Base-by-base conservation (phyloP, 306 rosid species). In the Benincasa hispida region DNA sequence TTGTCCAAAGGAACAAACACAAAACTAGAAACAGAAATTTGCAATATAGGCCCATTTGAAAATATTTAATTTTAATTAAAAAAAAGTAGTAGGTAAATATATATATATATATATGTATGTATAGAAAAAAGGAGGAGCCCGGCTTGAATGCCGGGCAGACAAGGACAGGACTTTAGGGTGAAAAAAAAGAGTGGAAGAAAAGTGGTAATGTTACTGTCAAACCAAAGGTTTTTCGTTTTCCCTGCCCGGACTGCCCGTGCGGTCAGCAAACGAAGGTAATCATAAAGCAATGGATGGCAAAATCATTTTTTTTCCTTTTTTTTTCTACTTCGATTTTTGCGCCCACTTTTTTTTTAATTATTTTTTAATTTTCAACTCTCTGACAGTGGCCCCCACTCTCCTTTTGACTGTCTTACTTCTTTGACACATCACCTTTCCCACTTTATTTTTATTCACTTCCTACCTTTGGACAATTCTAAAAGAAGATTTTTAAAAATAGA, bases 81-180 rank as follows among this genome's bases (percentile, higher is more conserved):
- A 21, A 5, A 17, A 41, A 1, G 3, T 2, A 68, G 35, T 13
- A n/a, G 35, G 35, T 41, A 6, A 28, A 28, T 10, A 47, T 4
- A 10, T 3, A 21, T 13, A 25, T 22, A 5, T 76, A 59, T 60
- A 55, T n/a, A 24, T 28, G 12, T n/a, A n/a, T n/a, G n/a, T n/a
- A n/a, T n/a, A 28, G 13, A 15, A 21, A 12, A 11, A 18, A 15
- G 17, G 21, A 37, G 83, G 79, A 87, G 86, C 85, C 89, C 86
- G 86, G 86, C 79, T 80, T 85, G 89, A 83, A 86, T 86, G 92
- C 77, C 81, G 92, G 91, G 96, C 81, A 87, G 89, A 79, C 83
- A 82, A 72, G 51, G 96, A 87, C 82, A 68, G 75, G 82, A 84
- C 85, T 78, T 34, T 75, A 70, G 81, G 67, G 39, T 74, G n/a